Percentiles rank a stretch among this genome's conserved stretches.
Conservation (phyloP, 306 rosid genomes). For the Macrotyloma uniflorum region DNA sequence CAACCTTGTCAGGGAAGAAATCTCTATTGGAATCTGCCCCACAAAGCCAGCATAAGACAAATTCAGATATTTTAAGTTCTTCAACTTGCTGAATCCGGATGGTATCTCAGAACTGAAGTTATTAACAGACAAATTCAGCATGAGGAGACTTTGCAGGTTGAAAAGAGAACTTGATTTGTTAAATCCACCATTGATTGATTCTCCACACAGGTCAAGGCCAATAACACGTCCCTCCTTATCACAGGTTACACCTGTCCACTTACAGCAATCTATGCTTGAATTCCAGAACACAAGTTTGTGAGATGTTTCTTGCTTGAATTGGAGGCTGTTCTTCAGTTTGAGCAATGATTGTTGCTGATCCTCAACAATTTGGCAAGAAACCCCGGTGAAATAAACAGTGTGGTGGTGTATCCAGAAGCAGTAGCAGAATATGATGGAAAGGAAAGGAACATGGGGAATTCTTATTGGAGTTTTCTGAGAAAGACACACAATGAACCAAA, state of each 20-base stretch:
- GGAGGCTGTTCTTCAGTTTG: too few relatives aligned
- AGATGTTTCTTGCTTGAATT: not conserved
- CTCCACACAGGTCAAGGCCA: slow-evolving; percentile 22
- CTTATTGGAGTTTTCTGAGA: slow-evolving; percentile 19
- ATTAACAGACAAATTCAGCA: not conserved
- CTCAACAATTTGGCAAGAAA: not conserved
- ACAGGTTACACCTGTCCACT: slow-evolving; percentile 58
- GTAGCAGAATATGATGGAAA: slow-evolving; percentile 32
- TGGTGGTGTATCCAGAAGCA: not conserved
- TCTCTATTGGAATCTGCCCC: slow-evolving; percentile 26
- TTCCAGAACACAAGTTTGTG: slow-evolving; percentile 15
- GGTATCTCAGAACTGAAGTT: slow-evolving; percentile 1
- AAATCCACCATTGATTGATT: slow-evolving; percentile 10
- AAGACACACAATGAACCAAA: not conserved
- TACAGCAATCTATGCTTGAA: slow-evolving; percentile 22
- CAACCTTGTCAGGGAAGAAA: slow-evolving; percentile 21
- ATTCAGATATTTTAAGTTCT: slow-evolving; percentile 20
- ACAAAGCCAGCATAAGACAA: not conserved
- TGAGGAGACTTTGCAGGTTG: not conserved
- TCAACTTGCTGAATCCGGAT: slow-evolving; percentile 7
- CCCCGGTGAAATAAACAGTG: not conserved
- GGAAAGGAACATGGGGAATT: not conserved
- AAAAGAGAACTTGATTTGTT: slow-evolving; percentile 27
- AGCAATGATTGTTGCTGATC: slow-evolving; percentile 20
- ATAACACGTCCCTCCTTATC: slow-evolving; percentile 24